A percentile compares a stretch with the other conserved stretches of the same genome.
These are phyloP conservation scores for Lasiosphaeria hispida DNA, from an alignment of 495 filamentous ascomycete genomes.

Conservation along the genomic window DNA sequence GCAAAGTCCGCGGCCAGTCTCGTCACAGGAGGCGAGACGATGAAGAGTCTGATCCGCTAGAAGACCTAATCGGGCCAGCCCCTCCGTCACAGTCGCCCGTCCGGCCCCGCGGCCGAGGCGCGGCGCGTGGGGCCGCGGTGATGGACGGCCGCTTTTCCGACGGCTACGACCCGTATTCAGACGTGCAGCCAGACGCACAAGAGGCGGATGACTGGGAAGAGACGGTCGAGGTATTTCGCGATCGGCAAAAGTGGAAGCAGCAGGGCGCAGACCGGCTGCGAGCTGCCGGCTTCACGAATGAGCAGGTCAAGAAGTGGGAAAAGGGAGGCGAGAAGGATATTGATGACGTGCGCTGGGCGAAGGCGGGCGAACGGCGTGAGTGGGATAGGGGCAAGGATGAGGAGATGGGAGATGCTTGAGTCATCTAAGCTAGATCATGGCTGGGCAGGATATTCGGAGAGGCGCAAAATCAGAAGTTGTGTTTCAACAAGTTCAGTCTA, in stretches of 20 bases:
- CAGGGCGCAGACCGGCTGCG: conserved; percentile 75
- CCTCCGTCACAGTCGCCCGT: conserved; percentile 55
- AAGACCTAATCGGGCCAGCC: conserved; percentile 76
- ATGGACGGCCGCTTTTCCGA: conserved; percentile 79
- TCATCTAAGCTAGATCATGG: too few relatives aligned
- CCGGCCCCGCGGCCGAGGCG: conserved; percentile 74
- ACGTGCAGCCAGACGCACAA: conserved; percentile 56
- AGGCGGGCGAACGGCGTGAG: conserved; percentile 75
- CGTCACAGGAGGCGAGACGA: conserved; percentile 15
- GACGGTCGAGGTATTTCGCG: conserved; percentile 75
- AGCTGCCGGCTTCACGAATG: conserved; percentile 75
- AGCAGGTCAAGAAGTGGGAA: conserved; percentile 76
- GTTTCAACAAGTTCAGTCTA: too few relatives aligned
- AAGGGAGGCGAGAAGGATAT: conserved; percentile 60
- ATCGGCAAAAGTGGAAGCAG: conserved; percentile 76
- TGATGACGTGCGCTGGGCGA: conserved; percentile 76
- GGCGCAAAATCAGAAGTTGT: too few relatives aligned
- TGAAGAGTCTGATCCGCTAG: conserved; percentile 71
- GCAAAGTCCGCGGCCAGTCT: neutral
- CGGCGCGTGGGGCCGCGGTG: conserved; percentile 51
- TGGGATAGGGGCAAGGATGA: conserved; percentile 60
- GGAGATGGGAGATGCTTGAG: too few relatives aligned
- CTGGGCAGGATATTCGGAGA: too few relatives aligned
- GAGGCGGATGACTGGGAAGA: conserved; percentile 72
- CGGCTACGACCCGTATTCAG: conserved; percentile 72